Evolutionary conservation across 2,329 filamentous ascomycete genomes (phyloP).

Genomic region (Pseudogymnoascus sp.): DNA sequence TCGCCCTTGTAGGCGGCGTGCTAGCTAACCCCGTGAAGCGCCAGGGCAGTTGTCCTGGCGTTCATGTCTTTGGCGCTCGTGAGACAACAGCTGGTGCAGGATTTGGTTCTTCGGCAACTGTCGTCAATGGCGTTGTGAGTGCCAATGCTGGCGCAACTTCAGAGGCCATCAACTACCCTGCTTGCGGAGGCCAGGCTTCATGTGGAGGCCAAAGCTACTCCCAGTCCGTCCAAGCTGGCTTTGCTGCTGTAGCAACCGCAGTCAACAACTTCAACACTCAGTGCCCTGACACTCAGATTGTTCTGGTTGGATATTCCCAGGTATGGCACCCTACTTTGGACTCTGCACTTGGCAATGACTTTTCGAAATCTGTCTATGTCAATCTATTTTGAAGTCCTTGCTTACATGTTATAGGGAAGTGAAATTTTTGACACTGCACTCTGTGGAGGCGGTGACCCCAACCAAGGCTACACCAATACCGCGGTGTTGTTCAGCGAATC

Average conservation of each 20-base stretch:
- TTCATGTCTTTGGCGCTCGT: slow-evolving; percentile 41
- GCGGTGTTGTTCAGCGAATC: slow-evolving; percentile 37
- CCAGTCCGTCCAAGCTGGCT: slow-evolving; percentile 44
- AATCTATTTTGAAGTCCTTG: neutral
- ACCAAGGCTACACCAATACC: slow-evolving; percentile 38
- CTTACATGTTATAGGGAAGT: slow-evolving; percentile 38
- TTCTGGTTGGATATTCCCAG: slow-evolving; percentile 56
- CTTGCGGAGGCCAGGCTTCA: slow-evolving; percentile 36
- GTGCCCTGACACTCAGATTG: slow-evolving; percentile 50
- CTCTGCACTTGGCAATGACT: slow-evolving; percentile 23
- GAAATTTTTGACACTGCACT: slow-evolving; percentile 58
- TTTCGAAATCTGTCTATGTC: neutral
- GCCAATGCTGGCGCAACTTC: slow-evolving; percentile 28
- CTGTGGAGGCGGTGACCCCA: slow-evolving; percentile 50
- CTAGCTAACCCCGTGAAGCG: neutral
- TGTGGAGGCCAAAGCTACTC: slow-evolving; percentile 31
- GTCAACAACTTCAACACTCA: slow-evolving; percentile 50
- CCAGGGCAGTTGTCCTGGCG: slow-evolving; percentile 29
- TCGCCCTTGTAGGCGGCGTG: neutral
- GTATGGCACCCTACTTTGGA: slow-evolving; percentile 19
- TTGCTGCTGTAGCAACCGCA: slow-evolving; percentile 48
- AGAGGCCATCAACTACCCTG: slow-evolving; percentile 32
- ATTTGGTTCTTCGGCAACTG: slow-evolving; percentile 14
- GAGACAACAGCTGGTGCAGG: slow-evolving; percentile 33
- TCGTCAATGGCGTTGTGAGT: slow-evolving; percentile 25